These are phyloP conservation scores for Fusarium secorum DNA, from an alignment of 2,329 filamentous ascomycete genomes.

Conservation along the genomic window DNA sequence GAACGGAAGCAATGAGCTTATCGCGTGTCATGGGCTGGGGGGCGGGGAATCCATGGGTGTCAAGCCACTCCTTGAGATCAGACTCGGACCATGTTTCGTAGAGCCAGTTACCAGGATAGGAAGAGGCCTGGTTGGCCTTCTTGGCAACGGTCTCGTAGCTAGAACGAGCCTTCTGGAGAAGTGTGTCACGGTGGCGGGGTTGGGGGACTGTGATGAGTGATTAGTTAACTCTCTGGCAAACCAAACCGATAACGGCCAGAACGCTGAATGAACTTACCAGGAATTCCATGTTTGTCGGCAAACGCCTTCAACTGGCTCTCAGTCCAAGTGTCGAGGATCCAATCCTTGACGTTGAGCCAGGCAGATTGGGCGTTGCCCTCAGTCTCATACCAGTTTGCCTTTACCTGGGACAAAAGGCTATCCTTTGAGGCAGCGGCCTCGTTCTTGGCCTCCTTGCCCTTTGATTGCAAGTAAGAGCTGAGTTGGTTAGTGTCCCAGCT, in stretches of 20 bases:
- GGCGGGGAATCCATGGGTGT: conserved; percentile 83
- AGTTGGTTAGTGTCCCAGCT: conserved; percentile 78
- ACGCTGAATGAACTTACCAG: conserved; percentile 55
- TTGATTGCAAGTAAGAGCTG: conserved; percentile 70
- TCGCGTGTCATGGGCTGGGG: conserved; percentile 87
- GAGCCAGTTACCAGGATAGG: conserved; percentile 96
- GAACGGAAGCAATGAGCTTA: conserved; percentile 85
- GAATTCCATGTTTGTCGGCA: conserved; percentile 86
- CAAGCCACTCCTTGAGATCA: conserved; percentile 92
- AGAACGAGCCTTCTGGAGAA: conserved; percentile 79
- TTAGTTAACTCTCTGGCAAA: not conserved
- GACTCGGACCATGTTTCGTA: conserved; percentile 92
- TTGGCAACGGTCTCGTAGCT: conserved; percentile 83
- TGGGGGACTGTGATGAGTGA: conserved; percentile 68
- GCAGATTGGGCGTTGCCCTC: conserved; percentile 78
- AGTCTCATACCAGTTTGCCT: conserved; percentile 78
- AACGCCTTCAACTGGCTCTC: conserved; percentile 95
- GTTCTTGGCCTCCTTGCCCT: conserved; percentile 74
- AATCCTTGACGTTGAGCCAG: conserved; percentile 78
- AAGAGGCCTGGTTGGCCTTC: conserved; percentile 74
- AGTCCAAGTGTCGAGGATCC: conserved; percentile 95
- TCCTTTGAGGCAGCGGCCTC: conserved; percentile 74
- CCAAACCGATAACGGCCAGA: too few species aligned
- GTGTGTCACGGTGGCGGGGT: conserved; percentile 82
- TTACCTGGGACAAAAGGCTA: conserved; percentile 72